These are phyloP conservation scores for Hyphodiscus hymeniophilus DNA, from an alignment of 495 filamentous ascomycete species.

Conservation along the genomic window DNA sequence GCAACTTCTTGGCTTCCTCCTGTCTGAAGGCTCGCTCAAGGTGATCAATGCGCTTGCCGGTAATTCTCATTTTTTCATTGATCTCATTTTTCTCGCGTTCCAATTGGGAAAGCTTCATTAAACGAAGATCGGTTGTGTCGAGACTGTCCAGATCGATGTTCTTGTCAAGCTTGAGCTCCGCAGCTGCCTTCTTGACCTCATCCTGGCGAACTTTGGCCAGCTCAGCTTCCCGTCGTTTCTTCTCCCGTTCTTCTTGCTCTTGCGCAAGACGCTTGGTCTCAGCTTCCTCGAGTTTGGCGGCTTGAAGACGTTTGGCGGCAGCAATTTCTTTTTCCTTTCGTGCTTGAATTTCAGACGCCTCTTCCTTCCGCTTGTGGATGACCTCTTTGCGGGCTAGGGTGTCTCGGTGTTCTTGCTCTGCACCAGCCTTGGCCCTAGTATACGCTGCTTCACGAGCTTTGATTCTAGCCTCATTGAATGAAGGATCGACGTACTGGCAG, in stretches of 20 bases:
- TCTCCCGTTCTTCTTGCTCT: conserved; percentile 85
- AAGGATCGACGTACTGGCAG: conserved; percentile 88
- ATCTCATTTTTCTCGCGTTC: conserved; percentile 97
- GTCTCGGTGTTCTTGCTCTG: conserved; percentile 86
- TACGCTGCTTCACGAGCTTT: conserved; percentile 75
- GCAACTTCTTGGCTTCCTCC: conserved; percentile 87
- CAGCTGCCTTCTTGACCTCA: conserved; percentile 91
- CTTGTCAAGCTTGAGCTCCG: conserved; percentile 87
- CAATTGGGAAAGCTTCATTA: conserved; percentile 88
- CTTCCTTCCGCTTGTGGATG: conserved; percentile 95
- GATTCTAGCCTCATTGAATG: conserved; percentile 69
- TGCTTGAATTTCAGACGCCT: conserved; percentile 74
- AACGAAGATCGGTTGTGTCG: conserved; percentile 80
- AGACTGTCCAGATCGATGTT: conserved; percentile 72
- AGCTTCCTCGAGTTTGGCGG: conserved; percentile 78
- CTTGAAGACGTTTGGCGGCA: conserved; percentile 69
- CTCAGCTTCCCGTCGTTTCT: conserved; percentile 80
- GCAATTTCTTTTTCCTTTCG: conserved; percentile 89
- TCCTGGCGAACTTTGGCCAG: conserved; percentile 85
- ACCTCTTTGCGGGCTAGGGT: conserved; percentile 77
- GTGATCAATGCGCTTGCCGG: conserved; percentile 94
- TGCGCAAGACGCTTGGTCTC: conserved; percentile 80
- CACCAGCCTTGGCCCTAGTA: conserved; percentile 71
- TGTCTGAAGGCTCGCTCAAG: conserved; percentile 92
- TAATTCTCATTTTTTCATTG: conserved; percentile 79